phyloP scores from a whole-genome alignment of 768 basidiomycete genomes.

The Suillus variegatus region DNA sequence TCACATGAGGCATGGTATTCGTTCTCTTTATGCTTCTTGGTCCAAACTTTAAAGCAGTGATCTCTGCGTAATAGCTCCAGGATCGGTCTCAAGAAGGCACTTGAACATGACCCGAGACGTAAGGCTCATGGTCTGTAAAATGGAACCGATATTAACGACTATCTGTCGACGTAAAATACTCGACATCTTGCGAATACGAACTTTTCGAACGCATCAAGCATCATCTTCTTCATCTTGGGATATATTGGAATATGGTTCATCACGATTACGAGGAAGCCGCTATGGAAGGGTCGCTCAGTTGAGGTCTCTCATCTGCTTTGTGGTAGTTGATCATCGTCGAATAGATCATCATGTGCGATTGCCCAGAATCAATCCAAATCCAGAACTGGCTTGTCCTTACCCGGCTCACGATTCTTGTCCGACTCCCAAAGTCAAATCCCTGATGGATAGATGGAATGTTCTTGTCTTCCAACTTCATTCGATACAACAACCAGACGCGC shows the following conservation, averaged over 20 bases:
- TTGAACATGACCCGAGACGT: neutral
- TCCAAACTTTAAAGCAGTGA: neutral
- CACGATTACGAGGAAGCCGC: neutral
- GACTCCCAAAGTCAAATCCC: neutral
- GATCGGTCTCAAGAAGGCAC: neutral
- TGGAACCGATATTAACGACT: neutral
- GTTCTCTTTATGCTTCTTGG: neutral
- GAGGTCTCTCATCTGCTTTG: neutral
- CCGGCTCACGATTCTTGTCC: neutral
- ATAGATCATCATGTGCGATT: neutral
- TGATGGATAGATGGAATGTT: neutral
- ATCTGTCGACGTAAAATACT: constrained; percentile 1
- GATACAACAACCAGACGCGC: neutral
- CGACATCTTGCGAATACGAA: neutral
- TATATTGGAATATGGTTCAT: neutral
- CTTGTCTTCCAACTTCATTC: neutral
- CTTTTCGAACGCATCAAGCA: neutral
- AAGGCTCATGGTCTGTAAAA: neutral
- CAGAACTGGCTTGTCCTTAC: neutral
- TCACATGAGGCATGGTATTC: neutral
- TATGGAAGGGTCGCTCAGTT: neutral
- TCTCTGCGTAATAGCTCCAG: neutral
- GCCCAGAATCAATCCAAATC: neutral
- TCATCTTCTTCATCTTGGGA: neutral
- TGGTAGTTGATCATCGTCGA: neutral